Evolutionary conservation across 140 eudicot species (phyloP).

Genomic region (Stevia rebaudiana): DNA sequence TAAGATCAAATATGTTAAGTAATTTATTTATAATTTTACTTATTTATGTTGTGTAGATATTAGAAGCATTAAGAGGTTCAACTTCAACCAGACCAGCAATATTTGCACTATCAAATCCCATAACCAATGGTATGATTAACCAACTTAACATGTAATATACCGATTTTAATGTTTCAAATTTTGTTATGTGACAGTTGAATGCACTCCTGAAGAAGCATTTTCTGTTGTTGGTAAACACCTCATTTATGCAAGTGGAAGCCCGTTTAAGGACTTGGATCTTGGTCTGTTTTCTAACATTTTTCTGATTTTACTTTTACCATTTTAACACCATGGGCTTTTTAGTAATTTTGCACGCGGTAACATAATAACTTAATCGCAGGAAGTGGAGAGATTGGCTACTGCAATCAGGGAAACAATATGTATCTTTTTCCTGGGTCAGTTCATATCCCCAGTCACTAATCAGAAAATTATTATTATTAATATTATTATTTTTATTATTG

Average conservation of each 20-base stretch:
- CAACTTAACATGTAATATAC: background rate
- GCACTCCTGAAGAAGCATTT: slow-evolving; percentile 91
- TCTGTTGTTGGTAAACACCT: slow-evolving; percentile 74
- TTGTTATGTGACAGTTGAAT: slow-evolving; percentile 54
- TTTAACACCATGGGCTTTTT: background rate
- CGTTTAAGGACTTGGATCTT: slow-evolving; percentile 76
- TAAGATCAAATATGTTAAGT: background rate
- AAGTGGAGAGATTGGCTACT: slow-evolving; percentile 68
- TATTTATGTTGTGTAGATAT: slow-evolving; percentile 36
- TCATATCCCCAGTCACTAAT: slow-evolving; percentile 1
- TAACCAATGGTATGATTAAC: slow-evolving; percentile 55
- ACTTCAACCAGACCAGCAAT: slow-evolving; percentile 96
- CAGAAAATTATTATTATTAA: background rate
- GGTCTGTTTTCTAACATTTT: slow-evolving; percentile 46
- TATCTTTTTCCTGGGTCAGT: slow-evolving; percentile 89
- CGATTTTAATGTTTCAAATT: background rate
- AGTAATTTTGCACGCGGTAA: background rate
- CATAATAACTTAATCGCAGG: slow-evolving; percentile 34
- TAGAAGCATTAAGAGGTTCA: slow-evolving; percentile 82
- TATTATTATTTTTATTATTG: no score
- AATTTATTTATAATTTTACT: background rate
- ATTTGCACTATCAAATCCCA: slow-evolving; percentile 93
- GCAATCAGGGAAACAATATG: slow-evolving; percentile 97
- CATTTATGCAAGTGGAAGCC: slow-evolving; percentile 93
- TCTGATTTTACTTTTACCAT: background rate